A percentile compares a stretch with the other conserved stretches of the same genome.
These are phyloP conservation scores for Penstemon barbatus DNA, from an alignment of 257 asterid genomes.

Conservation along the genomic window DNA sequence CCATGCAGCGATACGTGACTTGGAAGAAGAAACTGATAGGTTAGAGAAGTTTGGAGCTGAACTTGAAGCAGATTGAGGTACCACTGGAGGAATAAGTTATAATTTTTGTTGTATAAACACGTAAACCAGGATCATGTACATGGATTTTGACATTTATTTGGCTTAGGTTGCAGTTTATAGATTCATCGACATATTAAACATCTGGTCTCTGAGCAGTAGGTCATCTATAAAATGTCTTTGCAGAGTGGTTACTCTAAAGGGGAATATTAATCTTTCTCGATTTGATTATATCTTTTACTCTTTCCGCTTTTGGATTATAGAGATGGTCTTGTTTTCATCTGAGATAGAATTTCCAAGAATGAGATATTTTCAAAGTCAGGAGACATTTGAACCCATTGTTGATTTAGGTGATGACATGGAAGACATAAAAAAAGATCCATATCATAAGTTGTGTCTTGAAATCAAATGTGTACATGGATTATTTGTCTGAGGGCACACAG, in stretches of 20 bases:
- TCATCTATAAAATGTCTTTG: neutral
- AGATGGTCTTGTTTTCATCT: too few relatives aligned
- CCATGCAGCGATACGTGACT: slow-evolving; percentile 75
- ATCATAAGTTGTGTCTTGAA: too few relatives aligned
- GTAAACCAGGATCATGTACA: slow-evolving; percentile 23
- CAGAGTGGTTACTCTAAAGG: neutral
- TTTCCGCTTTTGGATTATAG: too few relatives aligned
- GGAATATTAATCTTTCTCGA: too few relatives aligned
- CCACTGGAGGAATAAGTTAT: neutral
- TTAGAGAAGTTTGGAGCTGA: slow-evolving; percentile 89
- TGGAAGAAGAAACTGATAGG: slow-evolving; percentile 83
- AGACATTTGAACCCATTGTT: too few relatives aligned
- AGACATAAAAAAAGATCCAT: too few relatives aligned
- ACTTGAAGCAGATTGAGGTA: slow-evolving; percentile 67
- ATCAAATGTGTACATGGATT: too few relatives aligned
- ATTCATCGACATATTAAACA: neutral
- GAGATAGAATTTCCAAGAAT: too few relatives aligned
- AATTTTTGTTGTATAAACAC: slow-evolving; percentile 22
- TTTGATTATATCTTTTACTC: too few relatives aligned
- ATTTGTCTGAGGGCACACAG: too few relatives aligned
- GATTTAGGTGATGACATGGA: too few relatives aligned
- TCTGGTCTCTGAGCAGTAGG: neutral
- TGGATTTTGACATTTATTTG: slow-evolving; percentile 17
- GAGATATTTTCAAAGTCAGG: too few relatives aligned
- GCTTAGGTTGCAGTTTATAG: slow-evolving; percentile 22